Evolutionary conservation across 1,139 yeast genomes (phyloP), one percentile per base, ranked within the genome.

Genomic region (Diutina neorugosa): DNA sequence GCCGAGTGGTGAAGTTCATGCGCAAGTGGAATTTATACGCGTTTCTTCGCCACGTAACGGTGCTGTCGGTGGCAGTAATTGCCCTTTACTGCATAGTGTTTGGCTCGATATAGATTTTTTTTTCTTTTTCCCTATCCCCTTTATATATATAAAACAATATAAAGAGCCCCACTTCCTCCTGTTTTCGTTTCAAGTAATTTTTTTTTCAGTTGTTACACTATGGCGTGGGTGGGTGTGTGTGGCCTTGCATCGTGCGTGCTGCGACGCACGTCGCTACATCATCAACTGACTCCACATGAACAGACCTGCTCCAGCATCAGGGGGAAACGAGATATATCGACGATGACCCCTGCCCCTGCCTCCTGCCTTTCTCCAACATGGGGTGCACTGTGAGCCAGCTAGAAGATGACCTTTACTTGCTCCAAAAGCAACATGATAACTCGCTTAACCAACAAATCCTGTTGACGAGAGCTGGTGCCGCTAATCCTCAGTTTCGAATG

Each of bases 401-500:
- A 7, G 50, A 23, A 16, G 50, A 46, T 27, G 50, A 46, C 40
- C 40, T n/a, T 9, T 46, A 27, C 21, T 46, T n/a, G 18, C 37
- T 12, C 41, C 50, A 46, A 46, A 27, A 27, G 7, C 31, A 46
- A 5, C 27, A 18, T 20, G 50, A 46, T 23, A 27, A 25, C 19
- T 16, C 50, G 4, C 27, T 46, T 14, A 46, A 27, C 41, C 50
- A 46, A 7, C 50, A 46, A 19, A 34, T 46, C 31, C 50, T 23
- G 16, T 27, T 46, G 40, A 8, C 20, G 9, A 34, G 27, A 16
- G 48, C 14, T 12, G 21, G 40, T 4, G 11, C 14, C n/a, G n/a
- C 21, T 18, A 25, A 46, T 11, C 50, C 37, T 43, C 84, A 77
- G 60, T 76, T 83, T 53, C 86, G 85, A 63, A 71, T 91, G 55